Conservation (phyloP, 2,329 filamentous ascomycete species). For the Arachnomyces sp. region DNA sequence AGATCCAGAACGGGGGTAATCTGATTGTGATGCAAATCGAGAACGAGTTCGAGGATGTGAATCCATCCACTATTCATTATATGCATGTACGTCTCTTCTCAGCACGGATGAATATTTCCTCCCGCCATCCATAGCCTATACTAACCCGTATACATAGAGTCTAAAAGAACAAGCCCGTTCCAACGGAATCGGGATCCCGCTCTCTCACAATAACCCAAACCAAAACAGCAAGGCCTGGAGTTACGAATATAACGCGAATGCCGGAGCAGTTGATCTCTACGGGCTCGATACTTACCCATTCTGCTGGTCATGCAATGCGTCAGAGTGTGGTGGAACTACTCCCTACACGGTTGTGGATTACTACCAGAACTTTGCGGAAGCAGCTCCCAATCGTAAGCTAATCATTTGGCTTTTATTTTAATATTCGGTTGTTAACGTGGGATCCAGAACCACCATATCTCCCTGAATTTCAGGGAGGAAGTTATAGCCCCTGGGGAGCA, state of each 20-base stretch:
- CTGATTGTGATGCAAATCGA: constrained; percentile 2
- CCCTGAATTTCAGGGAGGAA: constrained; percentile 53
- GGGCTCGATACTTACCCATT: constrained; percentile 49
- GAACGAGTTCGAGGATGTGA: constrained; percentile 13
- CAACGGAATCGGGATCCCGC: constrained; percentile 47
- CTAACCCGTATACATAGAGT: constrained; percentile 21
- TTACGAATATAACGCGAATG: constrained; percentile 44
- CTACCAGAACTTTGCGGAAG: no score
- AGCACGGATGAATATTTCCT: no score
- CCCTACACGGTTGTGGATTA: no score
- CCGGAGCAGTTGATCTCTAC: constrained; percentile 47
- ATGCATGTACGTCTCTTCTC: no score
- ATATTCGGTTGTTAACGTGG: no score
- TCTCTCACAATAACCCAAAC: constrained; percentile 51
- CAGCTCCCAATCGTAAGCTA: no score
- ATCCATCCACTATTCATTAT: no score
- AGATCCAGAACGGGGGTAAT: constrained; percentile 2
- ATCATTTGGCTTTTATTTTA: no score
- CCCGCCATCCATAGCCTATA: no score
- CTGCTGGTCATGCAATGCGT: constrained; percentile 52
- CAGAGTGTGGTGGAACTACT: constrained; percentile 42
- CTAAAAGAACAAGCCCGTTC: constrained; percentile 43
- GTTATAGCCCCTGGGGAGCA: constrained; percentile 55
- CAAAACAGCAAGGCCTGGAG: constrained; percentile 49
- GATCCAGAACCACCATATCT: constrained; percentile 40